Evolutionary conservation across 2,329 filamentous ascomycete species (phyloP).

Genomic region (Cordyceps cicadae): DNA sequence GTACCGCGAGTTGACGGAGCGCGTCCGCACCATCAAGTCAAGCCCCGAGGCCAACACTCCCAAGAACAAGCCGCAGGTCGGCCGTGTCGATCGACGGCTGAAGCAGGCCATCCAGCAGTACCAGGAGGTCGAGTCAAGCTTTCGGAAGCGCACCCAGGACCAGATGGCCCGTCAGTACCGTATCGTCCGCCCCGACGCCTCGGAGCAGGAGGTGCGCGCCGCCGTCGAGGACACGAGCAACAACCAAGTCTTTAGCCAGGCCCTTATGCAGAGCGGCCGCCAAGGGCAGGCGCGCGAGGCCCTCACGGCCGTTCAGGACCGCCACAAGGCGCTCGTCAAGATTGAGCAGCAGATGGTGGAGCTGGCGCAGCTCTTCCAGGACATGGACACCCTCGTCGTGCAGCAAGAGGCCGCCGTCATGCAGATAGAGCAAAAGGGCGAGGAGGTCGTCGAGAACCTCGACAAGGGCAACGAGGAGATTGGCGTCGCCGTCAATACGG

Average conservation of each 20-base stretch:
- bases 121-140: conserved; percentile 70
- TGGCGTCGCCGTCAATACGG: conserved; percentile 70
- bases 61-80: conserved; percentile 72
- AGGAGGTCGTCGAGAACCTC: conserved; percentile 77
- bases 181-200: conserved; percentile 77
- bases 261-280: conserved; percentile 72
- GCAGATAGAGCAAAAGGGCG: conserved; percentile 78
- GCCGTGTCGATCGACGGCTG: conserved; percentile 68
- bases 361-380: conserved; percentile 77
- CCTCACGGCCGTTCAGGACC: conserved; percentile 69
- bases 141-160: conserved; percentile 70
- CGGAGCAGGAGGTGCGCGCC: conserved; percentile 66
- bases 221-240: conserved; percentile 65
- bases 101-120: conserved; percentile 76
- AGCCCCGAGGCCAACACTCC: conserved; percentile 65
- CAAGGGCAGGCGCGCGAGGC: conserved; percentile 74
- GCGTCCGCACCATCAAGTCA: conserved; percentile 75
- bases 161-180: conserved; percentile 85
- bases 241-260: conserved; percentile 80
- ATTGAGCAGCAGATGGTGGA: conserved; percentile 88
- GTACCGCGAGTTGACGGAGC: conserved; percentile 71
- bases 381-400: conserved; percentile 77
- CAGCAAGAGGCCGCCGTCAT: conserved; percentile 76
- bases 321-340: conserved; percentile 81
- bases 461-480: conserved; percentile 81